A percentile compares a stretch with the other conserved stretches of the same genome.
phyloP scores from a whole-genome alignment of 495 filamentous ascomycete genomes.

The Penicillium ochrochloron region DNA sequence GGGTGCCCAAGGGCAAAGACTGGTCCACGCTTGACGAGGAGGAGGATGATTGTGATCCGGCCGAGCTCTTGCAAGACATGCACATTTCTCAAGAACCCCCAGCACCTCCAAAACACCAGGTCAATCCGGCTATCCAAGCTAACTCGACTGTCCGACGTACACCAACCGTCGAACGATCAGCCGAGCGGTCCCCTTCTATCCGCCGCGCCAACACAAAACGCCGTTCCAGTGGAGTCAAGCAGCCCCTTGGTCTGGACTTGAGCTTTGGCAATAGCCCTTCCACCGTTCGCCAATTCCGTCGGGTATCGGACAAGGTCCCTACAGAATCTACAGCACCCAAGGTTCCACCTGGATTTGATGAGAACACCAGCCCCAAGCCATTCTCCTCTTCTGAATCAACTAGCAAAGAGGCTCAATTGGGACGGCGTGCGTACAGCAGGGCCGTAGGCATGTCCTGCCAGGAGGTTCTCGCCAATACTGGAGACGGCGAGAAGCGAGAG shows the following conservation, averaged over 20 bases:
- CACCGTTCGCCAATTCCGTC: constrained; percentile 86
- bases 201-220: constrained; percentile 52
- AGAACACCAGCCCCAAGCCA: constrained; percentile 49
- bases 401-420: constrained; percentile 81
- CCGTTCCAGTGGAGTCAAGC: constrained; percentile 64
- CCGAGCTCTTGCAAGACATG: constrained; percentile 47
- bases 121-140: constrained; percentile 50
- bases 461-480: constrained; percentile 81
- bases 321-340: constrained; percentile 40
- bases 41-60: constrained; percentile 39
- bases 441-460: constrained; percentile 79
- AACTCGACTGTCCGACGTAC: constrained; percentile 58
- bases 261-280: constrained; percentile 90
- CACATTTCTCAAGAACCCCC: constrained; percentile 44
- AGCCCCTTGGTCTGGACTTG: constrained; percentile 80
- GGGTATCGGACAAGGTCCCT: constrained; percentile 73
- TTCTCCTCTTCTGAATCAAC: constrained; percentile 36
- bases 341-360: constrained; percentile 42
- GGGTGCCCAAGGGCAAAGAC: constrained; percentile 44
- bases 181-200: constrained; percentile 49
- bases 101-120: constrained; percentile 44
- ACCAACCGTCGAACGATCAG: constrained; percentile 51
- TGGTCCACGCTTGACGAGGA: constrained; percentile 41
- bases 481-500: constrained; percentile 73
- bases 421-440: constrained; percentile 77